A percentile compares a stretch with the other conserved stretches of the same genome.
Evolutionary conservation across 345 rosid genomes (phyloP).

Genomic region (Geranium rotundifolium): DNA sequence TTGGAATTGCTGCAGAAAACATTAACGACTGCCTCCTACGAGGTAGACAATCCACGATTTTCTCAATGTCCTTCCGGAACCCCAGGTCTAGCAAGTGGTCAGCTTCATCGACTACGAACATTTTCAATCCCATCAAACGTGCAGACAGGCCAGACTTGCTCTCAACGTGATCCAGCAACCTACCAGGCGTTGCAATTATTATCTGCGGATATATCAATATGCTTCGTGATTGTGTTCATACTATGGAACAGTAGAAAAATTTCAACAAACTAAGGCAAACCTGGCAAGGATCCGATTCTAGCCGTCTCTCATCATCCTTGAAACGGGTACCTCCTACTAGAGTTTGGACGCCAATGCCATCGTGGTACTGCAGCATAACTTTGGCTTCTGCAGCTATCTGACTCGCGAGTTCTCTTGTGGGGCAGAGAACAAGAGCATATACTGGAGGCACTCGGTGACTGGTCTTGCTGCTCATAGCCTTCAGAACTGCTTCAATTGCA

Average conservation of each 20-base stretch:
- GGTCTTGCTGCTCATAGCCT: conserved; percentile 31
- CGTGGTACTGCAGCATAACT: conserved; percentile 71
- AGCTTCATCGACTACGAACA: conserved; percentile 94
- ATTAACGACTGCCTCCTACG: conserved; percentile 76
- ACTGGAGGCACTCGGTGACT: conserved; percentile 39
- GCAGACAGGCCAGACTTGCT: conserved; percentile 64
- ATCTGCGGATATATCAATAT: conserved; percentile 33
- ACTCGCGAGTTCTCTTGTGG: conserved; percentile 90
- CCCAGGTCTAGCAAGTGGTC: conserved; percentile 92
- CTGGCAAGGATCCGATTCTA: conserved; percentile 84
- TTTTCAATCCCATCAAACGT: conserved; percentile 78
- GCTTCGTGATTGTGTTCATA: neutral
- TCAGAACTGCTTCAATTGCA: conserved; percentile 95
- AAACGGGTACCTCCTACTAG: conserved; percentile 88
- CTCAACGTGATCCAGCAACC: conserved; percentile 89
- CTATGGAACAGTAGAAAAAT: neutral
- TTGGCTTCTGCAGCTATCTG: conserved; percentile 93
- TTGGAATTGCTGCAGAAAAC: conserved; percentile 86
- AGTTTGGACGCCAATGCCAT: conserved; percentile 73
- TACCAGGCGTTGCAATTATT: conserved; percentile 91
- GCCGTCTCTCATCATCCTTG: conserved; percentile 78
- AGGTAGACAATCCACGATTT: conserved; percentile 78
- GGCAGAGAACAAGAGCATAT: conserved; percentile 71
- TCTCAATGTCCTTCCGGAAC: conserved; percentile 87
- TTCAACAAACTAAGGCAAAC: conserved; percentile 25